Evolutionary conservation across 2,329 filamentous ascomycete species (phyloP).

Genomic region (Pseudogymnoascus sp.): DNA sequence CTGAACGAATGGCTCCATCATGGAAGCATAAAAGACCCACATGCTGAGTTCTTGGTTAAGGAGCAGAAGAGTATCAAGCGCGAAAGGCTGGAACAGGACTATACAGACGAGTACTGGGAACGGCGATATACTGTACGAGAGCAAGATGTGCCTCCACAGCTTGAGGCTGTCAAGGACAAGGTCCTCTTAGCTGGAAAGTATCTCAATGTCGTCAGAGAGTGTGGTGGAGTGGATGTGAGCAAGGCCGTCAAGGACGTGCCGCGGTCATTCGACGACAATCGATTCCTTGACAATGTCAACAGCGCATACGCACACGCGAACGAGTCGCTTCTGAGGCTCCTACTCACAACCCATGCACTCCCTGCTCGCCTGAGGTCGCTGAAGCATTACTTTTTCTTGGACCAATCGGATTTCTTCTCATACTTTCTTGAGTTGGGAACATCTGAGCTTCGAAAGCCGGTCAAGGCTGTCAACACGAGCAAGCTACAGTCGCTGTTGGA

Average conservation of each 20-base stretch:
- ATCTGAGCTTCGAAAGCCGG: constrained; percentile 83
- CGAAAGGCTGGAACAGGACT: constrained; percentile 87
- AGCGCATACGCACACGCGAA: constrained; percentile 93
- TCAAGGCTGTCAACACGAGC: constrained; percentile 78
- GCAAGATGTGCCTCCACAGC: constrained; percentile 81
- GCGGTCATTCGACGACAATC: constrained; percentile 79
- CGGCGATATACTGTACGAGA: constrained; percentile 92
- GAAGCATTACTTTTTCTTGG: constrained; percentile 99
- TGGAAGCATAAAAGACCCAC: constrained; percentile 87
- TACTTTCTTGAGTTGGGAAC: constrained; percentile 91
- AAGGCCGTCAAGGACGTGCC: constrained; percentile 85
- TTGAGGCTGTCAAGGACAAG: constrained; percentile 86
- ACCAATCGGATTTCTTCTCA: constrained; percentile 94
- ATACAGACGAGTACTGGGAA: constrained; percentile 99
- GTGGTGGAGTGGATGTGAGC: constrained; percentile 89
- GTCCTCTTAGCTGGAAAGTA: constrained; percentile 95
- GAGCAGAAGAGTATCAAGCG: constrained; percentile 92
- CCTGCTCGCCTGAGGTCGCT: constrained; percentile 80
- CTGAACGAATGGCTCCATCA: constrained; percentile 98
- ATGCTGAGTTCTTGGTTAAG: constrained; percentile 88
- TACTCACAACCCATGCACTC: constrained; percentile 86
- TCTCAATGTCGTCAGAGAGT: constrained; percentile 94
- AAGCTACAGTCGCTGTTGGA: constrained; percentile 96
- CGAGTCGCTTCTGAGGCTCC: constrained; percentile 79
- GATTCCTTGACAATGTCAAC: constrained; percentile 94